Percentiles rank a stretch among this genome's conserved stretches.
These are phyloP conservation scores for Chytridiales sp. DNA, from an alignment of 371 early-diverging fungal genomes.

Conservation along the genomic window DNA sequence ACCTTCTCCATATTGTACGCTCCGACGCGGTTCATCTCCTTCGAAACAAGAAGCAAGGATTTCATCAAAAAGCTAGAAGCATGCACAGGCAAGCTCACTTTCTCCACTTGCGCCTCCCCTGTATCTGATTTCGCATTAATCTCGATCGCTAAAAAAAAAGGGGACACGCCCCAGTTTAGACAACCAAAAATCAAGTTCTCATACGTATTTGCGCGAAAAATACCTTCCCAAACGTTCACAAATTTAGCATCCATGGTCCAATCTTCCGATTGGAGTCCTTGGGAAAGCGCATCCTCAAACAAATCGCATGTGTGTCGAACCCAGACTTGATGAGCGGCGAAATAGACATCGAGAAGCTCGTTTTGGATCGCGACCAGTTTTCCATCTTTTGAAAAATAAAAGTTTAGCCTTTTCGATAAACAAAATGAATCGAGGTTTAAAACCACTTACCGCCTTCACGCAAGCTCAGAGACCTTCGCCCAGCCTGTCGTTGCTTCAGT, in stretches of 20 bases:
- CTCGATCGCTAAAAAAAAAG: constrained; percentile 6
- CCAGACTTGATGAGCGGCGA: constrained; percentile 19
- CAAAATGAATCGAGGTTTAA: not conserved
- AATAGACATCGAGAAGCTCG: constrained; percentile 18
- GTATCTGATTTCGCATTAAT: constrained; percentile 8
- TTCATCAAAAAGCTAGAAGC: constrained; percentile 21
- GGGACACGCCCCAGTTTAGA: not conserved
- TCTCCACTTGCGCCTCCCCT: constrained; percentile 8
- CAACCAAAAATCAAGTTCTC: not conserved
- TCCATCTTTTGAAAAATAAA: not conserved
- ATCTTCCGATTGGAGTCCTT: constrained; percentile 9
- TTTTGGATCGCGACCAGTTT: not conserved
- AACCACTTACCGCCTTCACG: no score
- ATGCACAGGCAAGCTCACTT: constrained; percentile 20
- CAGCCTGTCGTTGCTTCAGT: not conserved
- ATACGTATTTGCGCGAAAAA: not conserved
- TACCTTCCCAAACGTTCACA: constrained; percentile 27
- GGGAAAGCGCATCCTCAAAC: not conserved
- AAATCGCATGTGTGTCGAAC: not conserved
- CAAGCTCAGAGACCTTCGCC: no score
- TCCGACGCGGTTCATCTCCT: constrained; percentile 16
- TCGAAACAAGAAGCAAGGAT: constrained; percentile 4
- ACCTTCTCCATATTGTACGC: constrained; percentile 32
- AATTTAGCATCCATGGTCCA: constrained; percentile 14
- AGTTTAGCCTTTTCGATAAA: not conserved